These are phyloP conservation scores for Plasmodium blacklocki DNA, from an alignment of 169 alveolate genomes.

Conservation along the genomic window DNA sequence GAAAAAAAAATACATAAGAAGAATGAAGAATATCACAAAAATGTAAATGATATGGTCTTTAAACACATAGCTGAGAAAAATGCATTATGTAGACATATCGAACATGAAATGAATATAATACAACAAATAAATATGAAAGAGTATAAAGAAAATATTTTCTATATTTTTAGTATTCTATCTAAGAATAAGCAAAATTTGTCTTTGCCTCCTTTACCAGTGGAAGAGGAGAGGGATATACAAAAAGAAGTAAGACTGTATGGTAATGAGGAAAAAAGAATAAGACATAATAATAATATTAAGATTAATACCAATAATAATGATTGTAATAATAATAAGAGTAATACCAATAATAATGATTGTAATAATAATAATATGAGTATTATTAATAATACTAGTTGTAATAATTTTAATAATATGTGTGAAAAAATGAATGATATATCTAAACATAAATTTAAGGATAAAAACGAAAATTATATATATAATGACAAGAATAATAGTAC, in stretches of 20 bases:
- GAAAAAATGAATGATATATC: background rate
- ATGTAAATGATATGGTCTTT: slow-evolving; percentile 57
- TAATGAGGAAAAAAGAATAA: background rate
- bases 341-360: too few relatives aligned
- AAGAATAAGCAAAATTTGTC: slow-evolving; percentile 24
- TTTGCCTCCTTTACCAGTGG: slow-evolving; percentile 67
- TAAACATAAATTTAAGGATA: background rate
- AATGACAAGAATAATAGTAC: background rate
- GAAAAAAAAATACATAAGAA: slow-evolving; percentile 32
- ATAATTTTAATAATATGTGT: background rate
- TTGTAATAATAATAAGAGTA: too few relatives aligned
- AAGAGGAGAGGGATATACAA: slow-evolving; percentile 7
- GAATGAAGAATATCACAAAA: slow-evolving; percentile 1
- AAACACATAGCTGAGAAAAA: slow-evolving; percentile 72
- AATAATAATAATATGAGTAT: background rate
- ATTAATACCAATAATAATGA: too few relatives aligned
- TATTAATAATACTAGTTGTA: too few relatives aligned
- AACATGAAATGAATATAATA: slow-evolving; percentile 51
- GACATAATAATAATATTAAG: background rate
- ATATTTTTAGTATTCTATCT: slow-evolving; percentile 48
- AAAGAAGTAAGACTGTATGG: background rate
- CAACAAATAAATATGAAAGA: slow-evolving; percentile 42
- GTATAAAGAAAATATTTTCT: slow-evolving; percentile 54
- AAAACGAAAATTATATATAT: too few relatives aligned
- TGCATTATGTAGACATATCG: slow-evolving; percentile 63